Percentiles rank a stretch among this genome's conserved stretches.
Evolutionary conservation across 768 basidiomycete species (phyloP).

Genomic region (Suillus lakei): DNA sequence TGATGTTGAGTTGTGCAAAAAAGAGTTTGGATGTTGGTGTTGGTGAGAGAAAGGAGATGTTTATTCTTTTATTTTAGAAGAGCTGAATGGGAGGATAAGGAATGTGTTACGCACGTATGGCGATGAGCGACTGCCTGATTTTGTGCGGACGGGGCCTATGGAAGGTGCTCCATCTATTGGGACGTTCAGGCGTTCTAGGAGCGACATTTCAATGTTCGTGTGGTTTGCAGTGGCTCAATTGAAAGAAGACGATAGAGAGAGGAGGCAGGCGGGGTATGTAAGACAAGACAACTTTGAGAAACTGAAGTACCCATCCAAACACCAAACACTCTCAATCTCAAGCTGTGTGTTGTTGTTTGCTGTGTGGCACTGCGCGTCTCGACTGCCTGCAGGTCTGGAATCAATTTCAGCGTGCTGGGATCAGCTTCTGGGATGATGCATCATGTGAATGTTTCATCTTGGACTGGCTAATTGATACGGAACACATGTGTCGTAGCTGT

Average conservation of each 20-base stretch:
- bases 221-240: too few relatives aligned
- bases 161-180: constrained; percentile 20
- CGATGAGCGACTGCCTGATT: constrained; percentile 34
- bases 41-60: background rate
- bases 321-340: too few relatives aligned
- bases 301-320: constrained; percentile 2
- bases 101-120: constrained; percentile 42
- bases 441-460: background rate
- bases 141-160: constrained; percentile 34
- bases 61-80: constrained; percentile 23
- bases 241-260: too few relatives aligned
- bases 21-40: too few relatives aligned
- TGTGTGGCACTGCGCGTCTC: constrained; percentile 27
- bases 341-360: constrained; percentile 33
- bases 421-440: background rate
- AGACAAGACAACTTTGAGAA: background rate
- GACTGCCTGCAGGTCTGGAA: too few relatives aligned
- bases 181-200: constrained; percentile 33
- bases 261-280: background rate
- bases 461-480: background rate
- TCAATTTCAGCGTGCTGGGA: too few relatives aligned
- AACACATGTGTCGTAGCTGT: background rate
- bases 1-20: too few relatives aligned
- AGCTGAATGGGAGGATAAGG: constrained; percentile 4
- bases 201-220: too few relatives aligned